These are phyloP conservation scores for Zymoseptoria passerinii DNA, from an alignment of 2,329 filamentous ascomycete genomes.

Conservation along the genomic window DNA sequence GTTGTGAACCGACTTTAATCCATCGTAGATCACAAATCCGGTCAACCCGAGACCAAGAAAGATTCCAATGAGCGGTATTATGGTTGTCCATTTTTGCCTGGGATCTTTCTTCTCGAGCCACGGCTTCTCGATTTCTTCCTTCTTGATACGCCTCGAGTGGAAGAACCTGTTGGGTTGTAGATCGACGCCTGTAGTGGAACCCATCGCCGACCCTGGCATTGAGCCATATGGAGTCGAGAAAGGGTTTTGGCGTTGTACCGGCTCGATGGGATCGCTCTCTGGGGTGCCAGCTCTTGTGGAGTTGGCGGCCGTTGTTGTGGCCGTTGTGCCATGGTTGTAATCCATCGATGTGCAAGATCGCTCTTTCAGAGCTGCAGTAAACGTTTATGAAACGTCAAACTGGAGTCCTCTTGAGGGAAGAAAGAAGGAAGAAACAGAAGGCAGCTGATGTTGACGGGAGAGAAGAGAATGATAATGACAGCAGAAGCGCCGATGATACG, in stretches of 20 bases:
- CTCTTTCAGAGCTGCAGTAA: not conserved
- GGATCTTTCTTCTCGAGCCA: constrained; percentile 68
- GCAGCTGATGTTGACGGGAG: not conserved
- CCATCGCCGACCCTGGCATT: constrained; percentile 36
- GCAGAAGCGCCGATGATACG: not conserved
- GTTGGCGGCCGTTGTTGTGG: constrained; percentile 28
- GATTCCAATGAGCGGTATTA: constrained; percentile 66
- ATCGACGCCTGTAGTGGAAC: constrained; percentile 34
- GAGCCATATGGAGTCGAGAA: constrained; percentile 37
- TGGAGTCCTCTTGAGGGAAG: no score
- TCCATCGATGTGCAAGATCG: constrained; percentile 16
- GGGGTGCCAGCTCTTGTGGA: constrained; percentile 33
- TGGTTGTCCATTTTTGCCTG: constrained; percentile 79
- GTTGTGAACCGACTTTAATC: constrained; percentile 60
- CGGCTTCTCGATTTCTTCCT: constrained; percentile 66
- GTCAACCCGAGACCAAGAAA: constrained; percentile 58
- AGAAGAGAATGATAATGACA: not conserved
- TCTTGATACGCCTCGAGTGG: constrained; percentile 62
- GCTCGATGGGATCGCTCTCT: constrained; percentile 27
- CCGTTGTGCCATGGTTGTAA: constrained; percentile 22
- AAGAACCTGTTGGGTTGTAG: constrained; percentile 48
- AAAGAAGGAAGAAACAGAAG: not conserved
- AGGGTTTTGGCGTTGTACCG: constrained; percentile 23
- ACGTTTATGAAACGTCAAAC: not conserved
- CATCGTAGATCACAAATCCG: constrained; percentile 68